Evolutionary conservation across 306 rosid species (phyloP).

Genomic region (Elaeagnus macrophylla): DNA sequence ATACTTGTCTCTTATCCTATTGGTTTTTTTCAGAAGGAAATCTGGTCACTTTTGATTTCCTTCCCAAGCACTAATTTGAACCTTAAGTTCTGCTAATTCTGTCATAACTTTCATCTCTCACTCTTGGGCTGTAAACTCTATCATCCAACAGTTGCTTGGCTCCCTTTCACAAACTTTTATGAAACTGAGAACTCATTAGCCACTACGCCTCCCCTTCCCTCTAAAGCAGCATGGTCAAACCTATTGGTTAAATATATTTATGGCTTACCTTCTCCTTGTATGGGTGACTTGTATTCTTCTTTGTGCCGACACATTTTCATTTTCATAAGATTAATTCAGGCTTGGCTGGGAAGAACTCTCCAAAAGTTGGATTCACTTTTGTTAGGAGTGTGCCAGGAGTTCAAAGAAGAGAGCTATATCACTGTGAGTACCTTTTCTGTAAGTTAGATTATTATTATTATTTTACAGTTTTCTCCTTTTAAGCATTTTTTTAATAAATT

Average conservation of each 20-base stretch:
- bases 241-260: neutral
- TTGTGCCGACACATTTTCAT: constrained; percentile 1
- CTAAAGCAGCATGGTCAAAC: too few relatives aligned
- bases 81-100: too few relatives aligned
- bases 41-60: too few relatives aligned
- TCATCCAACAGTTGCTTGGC: too few relatives aligned
- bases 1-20: too few relatives aligned
- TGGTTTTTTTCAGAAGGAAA: too few relatives aligned
- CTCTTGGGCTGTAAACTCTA: too few relatives aligned
- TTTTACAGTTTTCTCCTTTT: constrained; percentile 9
- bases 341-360: constrained; percentile 90
- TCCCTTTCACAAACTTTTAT: too few relatives aligned
- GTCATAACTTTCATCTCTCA: too few relatives aligned
- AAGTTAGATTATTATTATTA: constrained; percentile 14
- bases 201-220: too few relatives aligned
- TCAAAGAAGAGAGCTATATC: constrained; percentile 72
- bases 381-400: constrained; percentile 92
- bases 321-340: constrained; percentile 32
- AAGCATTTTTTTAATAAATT: neutral
- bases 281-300: constrained; percentile 7
- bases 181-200: too few relatives aligned
- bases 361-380: constrained; percentile 89
- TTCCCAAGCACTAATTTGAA: too few relatives aligned
- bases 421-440: constrained; percentile 51
- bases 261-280: neutral